These are phyloP conservation scores for Phialemonium atrogriseum DNA, from an alignment of 2,329 filamentous ascomycete species.

Conservation along the genomic window DNA sequence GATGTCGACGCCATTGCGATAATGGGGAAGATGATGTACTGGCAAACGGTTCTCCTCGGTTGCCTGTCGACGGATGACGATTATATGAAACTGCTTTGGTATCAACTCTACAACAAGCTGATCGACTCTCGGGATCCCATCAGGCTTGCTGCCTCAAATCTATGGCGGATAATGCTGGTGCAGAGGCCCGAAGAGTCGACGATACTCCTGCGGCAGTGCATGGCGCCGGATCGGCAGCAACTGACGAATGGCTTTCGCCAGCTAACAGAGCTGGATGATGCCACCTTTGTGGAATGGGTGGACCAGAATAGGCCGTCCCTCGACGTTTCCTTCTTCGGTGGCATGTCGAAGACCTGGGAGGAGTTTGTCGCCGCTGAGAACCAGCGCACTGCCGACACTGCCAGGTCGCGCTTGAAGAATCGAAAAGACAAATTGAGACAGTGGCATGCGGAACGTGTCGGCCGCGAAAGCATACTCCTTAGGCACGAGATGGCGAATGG, in stretches of 20 bases:
- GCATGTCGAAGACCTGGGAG: constrained; percentile 78
- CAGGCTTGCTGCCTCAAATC: constrained; percentile 67
- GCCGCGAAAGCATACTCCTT: constrained; percentile 62
- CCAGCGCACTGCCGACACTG: constrained; percentile 66
- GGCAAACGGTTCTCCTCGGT: constrained; percentile 85
- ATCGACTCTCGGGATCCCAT: constrained; percentile 61
- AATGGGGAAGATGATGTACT: constrained; percentile 82
- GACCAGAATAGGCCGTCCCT: constrained; percentile 72
- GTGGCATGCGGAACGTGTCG: constrained; percentile 65
- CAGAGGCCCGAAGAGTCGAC: constrained; percentile 83
- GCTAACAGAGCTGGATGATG: constrained; percentile 80
- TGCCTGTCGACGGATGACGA: constrained; percentile 72
- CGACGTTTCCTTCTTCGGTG: constrained; percentile 74
- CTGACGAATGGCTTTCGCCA: constrained; percentile 73
- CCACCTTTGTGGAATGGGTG: constrained; percentile 81
- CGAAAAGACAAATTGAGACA: constrained; percentile 74
- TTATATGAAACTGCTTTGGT: constrained; percentile 80
- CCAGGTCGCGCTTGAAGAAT: constrained; percentile 59
- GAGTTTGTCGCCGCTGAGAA: constrained; percentile 81
- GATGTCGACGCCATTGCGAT: constrained; percentile 60
- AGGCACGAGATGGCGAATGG: constrained; percentile 82
- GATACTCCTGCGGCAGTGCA: constrained; percentile 63
- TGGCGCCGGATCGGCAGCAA: constrained; percentile 60
- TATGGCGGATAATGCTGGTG: constrained; percentile 88
- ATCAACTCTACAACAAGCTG: constrained; percentile 84